Evolutionary conservation across 2,329 filamentous ascomycete species (phyloP).

Genomic region (Neocucurbitaria cava): DNA sequence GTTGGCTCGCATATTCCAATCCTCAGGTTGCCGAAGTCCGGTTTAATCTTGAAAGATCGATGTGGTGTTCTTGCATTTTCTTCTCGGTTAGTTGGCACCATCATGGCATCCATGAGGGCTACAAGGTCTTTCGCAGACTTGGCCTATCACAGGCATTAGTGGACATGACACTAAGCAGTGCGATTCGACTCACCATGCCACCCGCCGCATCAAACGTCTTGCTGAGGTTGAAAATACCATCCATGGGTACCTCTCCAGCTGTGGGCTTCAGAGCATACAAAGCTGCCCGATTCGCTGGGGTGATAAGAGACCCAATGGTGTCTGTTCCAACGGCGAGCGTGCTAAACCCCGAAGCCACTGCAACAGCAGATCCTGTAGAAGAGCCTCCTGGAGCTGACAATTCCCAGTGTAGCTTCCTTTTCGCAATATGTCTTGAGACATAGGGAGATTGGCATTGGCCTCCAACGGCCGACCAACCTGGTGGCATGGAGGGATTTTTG

Average conservation of each 20-base stretch:
- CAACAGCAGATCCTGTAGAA: conserved; percentile 48
- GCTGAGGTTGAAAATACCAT: conserved; percentile 45
- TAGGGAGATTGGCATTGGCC: conserved; percentile 50
- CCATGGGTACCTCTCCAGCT: conserved; percentile 44
- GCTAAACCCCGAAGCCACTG: conserved; percentile 50
- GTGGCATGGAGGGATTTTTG: conserved; percentile 46
- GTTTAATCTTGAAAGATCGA: conserved; percentile 40
- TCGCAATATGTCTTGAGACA: conserved; percentile 47
- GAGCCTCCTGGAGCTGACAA: conserved; percentile 48
- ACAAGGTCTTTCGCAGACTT: conserved; percentile 47
- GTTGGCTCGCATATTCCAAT: conserved; percentile 47
- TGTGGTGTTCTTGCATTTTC: conserved; percentile 25
- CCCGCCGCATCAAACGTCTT: conserved; percentile 45
- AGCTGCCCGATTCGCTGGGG: conserved; percentile 48
- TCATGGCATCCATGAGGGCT: conserved; percentile 26
- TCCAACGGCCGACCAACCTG: conserved; percentile 51
- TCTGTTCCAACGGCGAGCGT: conserved; percentile 52
- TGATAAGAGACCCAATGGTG: conserved; percentile 49
- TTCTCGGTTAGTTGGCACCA: conserved; percentile 41
- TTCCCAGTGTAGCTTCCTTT: conserved; percentile 45
- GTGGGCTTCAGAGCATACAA: conserved; percentile 51
- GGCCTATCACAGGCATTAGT: conserved; percentile 24
- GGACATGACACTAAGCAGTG: not conserved
- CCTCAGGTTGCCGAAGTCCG: conserved; percentile 39
- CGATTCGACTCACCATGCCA: conserved; percentile 33